Percentiles rank a stretch among this genome's conserved stretches.
These are phyloP conservation scores for Calonectria pseudoturangicola DNA, from an alignment of 2,329 filamentous ascomycete genomes.

Conservation along the genomic window DNA sequence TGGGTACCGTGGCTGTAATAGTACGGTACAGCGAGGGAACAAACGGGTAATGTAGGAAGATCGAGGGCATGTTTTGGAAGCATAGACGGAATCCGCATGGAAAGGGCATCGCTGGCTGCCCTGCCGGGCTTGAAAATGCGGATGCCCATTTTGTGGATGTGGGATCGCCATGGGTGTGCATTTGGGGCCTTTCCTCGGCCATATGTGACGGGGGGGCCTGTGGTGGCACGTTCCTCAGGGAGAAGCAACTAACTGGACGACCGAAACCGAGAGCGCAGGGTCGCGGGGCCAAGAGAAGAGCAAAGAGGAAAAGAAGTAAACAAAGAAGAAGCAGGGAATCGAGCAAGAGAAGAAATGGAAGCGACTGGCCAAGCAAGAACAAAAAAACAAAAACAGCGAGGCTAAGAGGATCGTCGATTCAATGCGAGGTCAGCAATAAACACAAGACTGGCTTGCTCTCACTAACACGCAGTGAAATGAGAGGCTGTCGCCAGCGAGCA, in stretches of 20 bases:
- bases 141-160: conserved; percentile 6
- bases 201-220: conserved; percentile 20
- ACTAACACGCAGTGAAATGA: conserved; percentile 11
- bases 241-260: conserved; percentile 22
- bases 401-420: background rate
- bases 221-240: conserved; percentile 33
- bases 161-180: conserved; percentile 24
- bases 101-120: background rate
- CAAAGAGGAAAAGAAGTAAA: conserved; percentile 11
- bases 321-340: background rate
- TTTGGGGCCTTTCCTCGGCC: conserved; percentile 29
- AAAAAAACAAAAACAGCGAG: background rate
- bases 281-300: background rate
- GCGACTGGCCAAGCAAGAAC: background rate
- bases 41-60: conserved; percentile 1
- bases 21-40: background rate
- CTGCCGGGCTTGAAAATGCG: conserved; percentile 23
- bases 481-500: conserved; percentile 27
- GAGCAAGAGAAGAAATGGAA: background rate
- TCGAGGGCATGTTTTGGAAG: conserved; percentile 14
- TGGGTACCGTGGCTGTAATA: background rate
- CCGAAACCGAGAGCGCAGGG: conserved; percentile 13
- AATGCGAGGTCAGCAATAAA: conserved; percentile 12
- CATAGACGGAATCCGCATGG: too few relatives aligned
- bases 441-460: background rate